These are phyloP conservation scores for Lachnellula hyalina DNA, from an alignment of 2,329 filamentous ascomycete species.

Conservation along the genomic window DNA sequence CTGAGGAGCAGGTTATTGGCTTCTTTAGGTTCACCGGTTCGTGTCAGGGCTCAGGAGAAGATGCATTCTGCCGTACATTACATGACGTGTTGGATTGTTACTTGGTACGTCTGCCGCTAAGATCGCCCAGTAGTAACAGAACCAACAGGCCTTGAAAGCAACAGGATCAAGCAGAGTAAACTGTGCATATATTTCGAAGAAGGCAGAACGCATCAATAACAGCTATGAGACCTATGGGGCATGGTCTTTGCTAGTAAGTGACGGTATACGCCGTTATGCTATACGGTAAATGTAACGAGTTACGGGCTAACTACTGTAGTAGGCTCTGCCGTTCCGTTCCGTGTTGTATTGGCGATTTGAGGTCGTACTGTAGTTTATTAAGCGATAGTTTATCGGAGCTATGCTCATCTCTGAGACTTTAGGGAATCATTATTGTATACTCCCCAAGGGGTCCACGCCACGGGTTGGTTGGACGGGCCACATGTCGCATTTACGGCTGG, in stretches of 20 bases:
- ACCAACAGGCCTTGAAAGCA: too few relatives aligned
- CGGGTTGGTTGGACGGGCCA: not conserved
- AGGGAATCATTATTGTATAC: too few relatives aligned
- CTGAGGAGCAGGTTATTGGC: too few relatives aligned
- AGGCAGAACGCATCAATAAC: not conserved
- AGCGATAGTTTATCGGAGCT: not conserved
- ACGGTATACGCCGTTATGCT: not conserved
- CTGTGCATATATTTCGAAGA: not conserved
- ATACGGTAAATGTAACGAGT: too few relatives aligned
- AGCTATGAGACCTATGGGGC: not conserved
- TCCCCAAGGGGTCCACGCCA: not conserved
- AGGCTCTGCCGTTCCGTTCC: not conserved
- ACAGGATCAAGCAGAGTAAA: constrained; percentile 36
- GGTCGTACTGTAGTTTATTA: not conserved
- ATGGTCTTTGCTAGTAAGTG: not conserved
- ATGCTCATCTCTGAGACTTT: not conserved
- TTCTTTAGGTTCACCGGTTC: too few relatives aligned
- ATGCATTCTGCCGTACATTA: too few relatives aligned
- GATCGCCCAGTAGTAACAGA: too few relatives aligned
- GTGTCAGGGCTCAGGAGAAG: too few relatives aligned
- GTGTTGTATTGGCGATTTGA: not conserved
- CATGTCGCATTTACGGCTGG: not conserved
- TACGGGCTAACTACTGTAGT: too few relatives aligned
- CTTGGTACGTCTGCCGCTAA: too few relatives aligned
- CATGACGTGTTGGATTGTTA: too few relatives aligned